These are phyloP conservation scores for Flaveria robusta DNA, from an alignment of 129 eudicot genomes.

Conservation along the genomic window DNA sequence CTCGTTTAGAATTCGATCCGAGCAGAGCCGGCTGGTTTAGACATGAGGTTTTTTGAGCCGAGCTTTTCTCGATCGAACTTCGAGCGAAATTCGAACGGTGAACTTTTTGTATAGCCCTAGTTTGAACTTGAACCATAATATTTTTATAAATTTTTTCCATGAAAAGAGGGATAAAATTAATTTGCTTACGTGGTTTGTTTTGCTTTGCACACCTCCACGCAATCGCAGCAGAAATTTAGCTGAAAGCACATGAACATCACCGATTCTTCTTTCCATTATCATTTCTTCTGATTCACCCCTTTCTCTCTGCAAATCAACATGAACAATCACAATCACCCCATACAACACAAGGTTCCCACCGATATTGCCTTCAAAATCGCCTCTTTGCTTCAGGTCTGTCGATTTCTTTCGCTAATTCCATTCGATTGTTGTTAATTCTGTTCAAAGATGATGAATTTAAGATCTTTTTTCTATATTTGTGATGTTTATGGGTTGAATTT, in stretches of 20 bases:
- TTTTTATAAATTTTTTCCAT: no score
- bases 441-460: not conserved
- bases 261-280: not conserved
- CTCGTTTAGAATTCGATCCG: no score
- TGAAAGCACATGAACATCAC: slow-evolving; percentile 23
- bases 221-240: slow-evolving; percentile 31
- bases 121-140: no score
- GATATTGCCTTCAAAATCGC: slow-evolving; percentile 81
- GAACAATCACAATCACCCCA: slow-evolving; percentile 28
- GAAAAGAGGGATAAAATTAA: not conserved
- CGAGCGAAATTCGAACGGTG: no score
- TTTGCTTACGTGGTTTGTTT: slow-evolving; percentile 6
- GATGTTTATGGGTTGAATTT: slow-evolving; percentile 14
- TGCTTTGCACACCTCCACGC: slow-evolving; percentile 36
- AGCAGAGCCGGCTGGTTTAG: no score
- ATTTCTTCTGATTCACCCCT: slow-evolving; percentile 5
- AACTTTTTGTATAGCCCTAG: no score
- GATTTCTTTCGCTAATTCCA: not conserved
- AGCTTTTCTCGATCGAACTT: no score
- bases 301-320: slow-evolving; percentile 16
- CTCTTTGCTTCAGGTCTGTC: slow-evolving; percentile 64
- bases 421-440: not conserved
- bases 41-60: no score
- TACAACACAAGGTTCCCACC: slow-evolving; percentile 54
- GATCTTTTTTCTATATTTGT: not conserved